phyloP scores from a whole-genome alignment of 495 filamentous ascomycete genomes.

The Collariella sp. region DNA sequence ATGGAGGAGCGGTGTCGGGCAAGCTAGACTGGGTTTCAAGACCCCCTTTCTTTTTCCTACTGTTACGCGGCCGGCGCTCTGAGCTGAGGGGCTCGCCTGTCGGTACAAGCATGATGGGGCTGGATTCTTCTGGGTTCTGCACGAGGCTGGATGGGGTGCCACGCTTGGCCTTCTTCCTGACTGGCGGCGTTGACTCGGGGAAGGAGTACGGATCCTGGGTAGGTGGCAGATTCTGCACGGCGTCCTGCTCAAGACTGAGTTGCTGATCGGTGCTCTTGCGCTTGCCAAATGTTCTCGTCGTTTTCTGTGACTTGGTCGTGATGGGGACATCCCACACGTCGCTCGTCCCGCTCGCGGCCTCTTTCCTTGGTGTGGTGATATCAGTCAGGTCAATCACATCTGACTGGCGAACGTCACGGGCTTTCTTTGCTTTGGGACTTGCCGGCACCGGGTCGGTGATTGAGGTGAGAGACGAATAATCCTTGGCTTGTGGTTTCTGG shows the following conservation, averaged over 20 bases:
- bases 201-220: slow-evolving; percentile 20
- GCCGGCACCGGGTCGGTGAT: slow-evolving; percentile 13
- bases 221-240: neutral
- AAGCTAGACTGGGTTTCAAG: slow-evolving; percentile 5
- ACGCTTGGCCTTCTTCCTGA: slow-evolving; percentile 4
- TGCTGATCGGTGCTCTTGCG: slow-evolving; percentile 11
- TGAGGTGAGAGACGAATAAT: slow-evolving; percentile 11
- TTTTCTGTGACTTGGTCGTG: neutral
- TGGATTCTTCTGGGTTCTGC: neutral
- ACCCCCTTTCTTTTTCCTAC: neutral
- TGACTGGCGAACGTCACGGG: neutral
- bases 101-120: slow-evolving; percentile 8
- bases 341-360: neutral
- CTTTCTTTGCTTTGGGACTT: slow-evolving; percentile 3
- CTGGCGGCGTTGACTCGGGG: slow-evolving; percentile 9
- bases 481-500: neutral
- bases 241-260: slow-evolving; percentile 6
- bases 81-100: neutral
- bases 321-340: slow-evolving; percentile 16
- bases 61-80: neutral
- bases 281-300: slow-evolving; percentile 16
- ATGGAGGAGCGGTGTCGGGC: slow-evolving; percentile 7
- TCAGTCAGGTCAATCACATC: slow-evolving; percentile 19
- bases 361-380: slow-evolving; percentile 16
- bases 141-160: neutral